Base-by-base conservation (phyloP, 208 protist genomes). In the Trypanosoma avium region DNA sequence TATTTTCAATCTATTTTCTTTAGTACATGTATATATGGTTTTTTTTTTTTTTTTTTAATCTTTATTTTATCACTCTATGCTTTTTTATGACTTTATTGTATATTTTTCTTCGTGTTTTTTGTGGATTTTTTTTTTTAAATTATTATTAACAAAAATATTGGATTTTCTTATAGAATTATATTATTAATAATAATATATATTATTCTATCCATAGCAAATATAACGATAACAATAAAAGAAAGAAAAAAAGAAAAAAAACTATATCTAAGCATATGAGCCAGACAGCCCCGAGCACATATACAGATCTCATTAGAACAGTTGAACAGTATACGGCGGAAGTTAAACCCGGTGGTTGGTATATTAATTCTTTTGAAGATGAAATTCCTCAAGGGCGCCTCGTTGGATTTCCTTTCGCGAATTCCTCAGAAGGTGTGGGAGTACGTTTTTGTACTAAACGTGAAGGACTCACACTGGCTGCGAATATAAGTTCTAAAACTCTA, bases 371-470 rank as follows among this genome's bases (percentile, higher is more conserved):
- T 1, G 73, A 89, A 58, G 42, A 73, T 4, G 1, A 24, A 17
- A 61, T 38, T 5, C 38, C 55, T 0, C 22, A 52, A 8, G 53
- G 69, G 19, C 10, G 36, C 6, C 35, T 86, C 19, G 70, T 60
- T 32, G 78, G 53, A 30, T 87, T 64, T 46, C 87, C 84, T n/a
- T 90, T 84, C 48, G 84, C 77, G 27, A 27, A n/a, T n/a, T n/a
- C 8, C n/a, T 56, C 68, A 26, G 50, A 65, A 1, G 29, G 29
- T 4, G 59, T 84, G 9, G 83, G 84, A 19, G 58, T 72, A 3
- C 71, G 79, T 56, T 54, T 88, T 22, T 29, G 47, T 4, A 86
- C 79, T 49, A 48, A 71, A 22, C 50, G 60, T 43, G 48, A 60
- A 19, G 15, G 48, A 9, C 22, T 50, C 45, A 53, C 70, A 26